phyloP scores from a whole-genome alignment of 768 basidiomycete species.

The Tephrocybe sp. region DNA sequence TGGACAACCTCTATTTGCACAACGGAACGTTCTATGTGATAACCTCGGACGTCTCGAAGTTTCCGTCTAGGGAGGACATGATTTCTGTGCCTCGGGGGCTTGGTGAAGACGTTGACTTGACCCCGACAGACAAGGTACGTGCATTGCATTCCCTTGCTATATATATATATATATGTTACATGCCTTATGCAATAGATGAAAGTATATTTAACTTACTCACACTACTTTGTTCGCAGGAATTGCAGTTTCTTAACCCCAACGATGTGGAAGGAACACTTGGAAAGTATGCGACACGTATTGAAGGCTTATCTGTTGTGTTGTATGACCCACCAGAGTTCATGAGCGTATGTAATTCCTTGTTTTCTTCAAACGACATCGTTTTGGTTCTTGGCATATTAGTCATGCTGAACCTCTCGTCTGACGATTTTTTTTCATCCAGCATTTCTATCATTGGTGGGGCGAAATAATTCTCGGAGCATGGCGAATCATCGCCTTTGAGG shows the following conservation, averaged over 20 bases:
- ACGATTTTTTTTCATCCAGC: constrained; percentile 22
- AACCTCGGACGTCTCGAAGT: constrained; percentile 32
- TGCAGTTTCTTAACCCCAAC: constrained; percentile 23
- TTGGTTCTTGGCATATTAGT: not conserved
- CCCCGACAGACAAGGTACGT: constrained; percentile 31
- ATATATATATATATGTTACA: not conserved
- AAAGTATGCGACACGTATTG: constrained; percentile 19
- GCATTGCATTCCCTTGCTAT: not conserved
- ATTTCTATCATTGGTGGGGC: constrained; percentile 47
- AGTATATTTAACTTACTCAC: constrained; percentile 8
- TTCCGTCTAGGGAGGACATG: constrained; percentile 46
- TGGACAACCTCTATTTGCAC: constrained; percentile 69
- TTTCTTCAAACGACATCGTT: not conserved
- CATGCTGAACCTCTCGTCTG: not conserved
- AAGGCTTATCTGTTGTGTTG: constrained; percentile 24
- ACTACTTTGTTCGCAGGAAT: constrained; percentile 18
- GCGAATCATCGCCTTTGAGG: constrained; percentile 34
- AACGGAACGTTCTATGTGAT: constrained; percentile 72
- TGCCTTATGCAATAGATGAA: constrained; percentile 1
- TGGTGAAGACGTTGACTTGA: constrained; percentile 17
- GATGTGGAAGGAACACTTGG: constrained; percentile 20
- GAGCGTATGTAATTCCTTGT: constrained; percentile 15
- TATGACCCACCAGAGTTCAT: constrained; percentile 28
- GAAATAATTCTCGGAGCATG: constrained; percentile 42
- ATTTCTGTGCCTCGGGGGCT: constrained; percentile 24